phyloP scores from a whole-genome alignment of 1,284 basidiomycete species.

The Mycosarcoma maydis region DNA sequence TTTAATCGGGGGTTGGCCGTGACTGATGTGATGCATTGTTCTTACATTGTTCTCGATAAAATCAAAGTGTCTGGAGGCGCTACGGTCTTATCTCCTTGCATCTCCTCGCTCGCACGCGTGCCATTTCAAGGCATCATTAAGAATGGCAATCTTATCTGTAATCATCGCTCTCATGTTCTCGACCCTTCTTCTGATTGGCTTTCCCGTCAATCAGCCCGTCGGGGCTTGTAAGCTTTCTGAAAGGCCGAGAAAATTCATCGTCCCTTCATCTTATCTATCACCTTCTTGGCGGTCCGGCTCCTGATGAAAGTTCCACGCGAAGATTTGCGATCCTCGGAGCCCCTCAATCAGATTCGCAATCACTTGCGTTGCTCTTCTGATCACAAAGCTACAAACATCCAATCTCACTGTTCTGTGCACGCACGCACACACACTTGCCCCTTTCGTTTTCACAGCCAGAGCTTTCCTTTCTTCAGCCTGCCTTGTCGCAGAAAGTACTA shows the following conservation, averaged over 20 bases:
- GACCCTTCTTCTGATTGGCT: slow-evolving; percentile 1
- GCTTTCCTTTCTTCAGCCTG: too few species aligned
- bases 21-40: too few species aligned
- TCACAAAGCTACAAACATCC: too few species aligned
- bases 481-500: too few species aligned
- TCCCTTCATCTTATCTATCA: slow-evolving; percentile 9
- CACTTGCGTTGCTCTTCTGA: not conserved
- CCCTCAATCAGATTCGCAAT: slow-evolving; percentile 7
- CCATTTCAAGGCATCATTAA: too few species aligned
- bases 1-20: not conserved
- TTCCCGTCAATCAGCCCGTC: slow-evolving; percentile 6
- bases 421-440: not conserved
- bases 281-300: slow-evolving; percentile 1
- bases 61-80: too few species aligned
- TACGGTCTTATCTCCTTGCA: slow-evolving; percentile 9
- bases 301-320: slow-evolving; percentile 10
- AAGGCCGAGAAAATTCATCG: not conserved
- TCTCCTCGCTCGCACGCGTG: not conserved
- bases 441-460: not conserved
- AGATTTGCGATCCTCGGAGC: slow-evolving; percentile 3
- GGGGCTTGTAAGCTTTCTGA: slow-evolving; percentile 2
- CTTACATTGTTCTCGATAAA: too few species aligned
- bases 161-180: not conserved
- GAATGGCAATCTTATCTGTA: not conserved
- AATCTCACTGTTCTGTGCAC: not conserved